Base-by-base conservation (phyloP, 2,329 filamentous ascomycete genomes). In the Xylariomycetidae sp. region DNA sequence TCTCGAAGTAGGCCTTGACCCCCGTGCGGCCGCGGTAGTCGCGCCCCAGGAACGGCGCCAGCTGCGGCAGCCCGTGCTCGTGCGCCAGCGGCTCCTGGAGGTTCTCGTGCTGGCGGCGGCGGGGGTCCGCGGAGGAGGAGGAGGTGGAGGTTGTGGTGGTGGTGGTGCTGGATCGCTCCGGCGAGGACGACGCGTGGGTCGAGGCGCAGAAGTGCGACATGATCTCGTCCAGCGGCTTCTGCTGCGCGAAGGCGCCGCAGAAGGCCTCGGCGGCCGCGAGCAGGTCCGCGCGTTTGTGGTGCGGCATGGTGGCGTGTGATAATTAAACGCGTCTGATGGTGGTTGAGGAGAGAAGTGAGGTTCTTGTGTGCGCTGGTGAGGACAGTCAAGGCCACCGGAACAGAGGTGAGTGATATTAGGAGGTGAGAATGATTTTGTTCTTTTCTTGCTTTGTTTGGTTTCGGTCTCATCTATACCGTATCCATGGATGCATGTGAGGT, bases 31-130 rank as follows among this genome's bases (percentile, higher is more conserved):
- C 58, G 9, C 41, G 39, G 37, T 53, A 60, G 15, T 50, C 42
- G 1, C 56, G 52, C 2, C 57, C 59, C 0, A 63, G 42, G 29
- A 61, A 61, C 9, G 57, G 56, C 3, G 56, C 54, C 0, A 61
- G 50, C n/a, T 43, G 41, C 6, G 48, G 37, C 2, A 56, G 45
- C 2, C 59, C 58, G 43, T 62, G 58, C 32, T 62, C 59, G 40
- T 43, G 46, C 26, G 57, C 52, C 1, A 50, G 19, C 15, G 53
- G 46, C n/a, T n/a, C n/a, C 13, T 40, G 29, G n/a, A 19, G 9
- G 5, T 20, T 10, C 5, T 35, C 17, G 14, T 16, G 19, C 15
- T 14, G 18, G 10, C 16, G 12, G 3, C 14, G 16, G 10, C n/a
- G 16, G 6, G 30, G 15, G 5, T 10, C n/a, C 4, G 5, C 24